These are phyloP conservation scores for Cicer pinnatifidum DNA, from an alignment of 306 rosid genomes.

Conservation along the genomic window DNA sequence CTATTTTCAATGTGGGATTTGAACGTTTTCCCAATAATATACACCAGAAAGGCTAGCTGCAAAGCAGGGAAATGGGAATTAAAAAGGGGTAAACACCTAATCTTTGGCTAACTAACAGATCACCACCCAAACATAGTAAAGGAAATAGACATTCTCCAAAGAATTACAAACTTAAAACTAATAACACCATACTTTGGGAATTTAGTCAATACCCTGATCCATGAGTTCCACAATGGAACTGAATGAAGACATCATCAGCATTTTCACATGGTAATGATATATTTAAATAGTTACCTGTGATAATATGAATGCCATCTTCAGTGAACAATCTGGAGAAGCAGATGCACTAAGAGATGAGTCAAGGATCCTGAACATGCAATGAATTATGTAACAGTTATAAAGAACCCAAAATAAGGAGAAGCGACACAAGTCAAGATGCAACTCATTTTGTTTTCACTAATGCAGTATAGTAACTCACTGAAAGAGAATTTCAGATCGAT, in stretches of 20 bases:
- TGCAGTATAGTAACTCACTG: slow-evolving; percentile 62
- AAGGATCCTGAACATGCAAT: slow-evolving; percentile 69
- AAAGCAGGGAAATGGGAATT: not conserved
- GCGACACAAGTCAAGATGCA: not conserved
- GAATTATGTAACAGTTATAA: slow-evolving; percentile 36
- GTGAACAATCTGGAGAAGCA: slow-evolving; percentile 95
- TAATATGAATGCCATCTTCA: slow-evolving; percentile 88
- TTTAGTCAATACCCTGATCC: not conserved
- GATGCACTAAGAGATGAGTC: slow-evolving; percentile 80
- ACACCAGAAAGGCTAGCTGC: not conserved
- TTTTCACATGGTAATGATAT: not conserved
- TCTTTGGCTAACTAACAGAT: not conserved
- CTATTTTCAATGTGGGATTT: too few species aligned
- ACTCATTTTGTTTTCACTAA: slow-evolving; percentile 21
- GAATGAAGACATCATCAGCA: slow-evolving; percentile 30
- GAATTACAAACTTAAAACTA: not conserved
- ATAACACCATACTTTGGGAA: not conserved
- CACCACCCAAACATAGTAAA: not conserved
- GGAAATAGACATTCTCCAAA: slow-evolving; percentile 1
- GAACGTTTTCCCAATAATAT: not conserved
- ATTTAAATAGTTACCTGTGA: slow-evolving; percentile 66
- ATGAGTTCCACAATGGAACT: not conserved
- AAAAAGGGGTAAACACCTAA: not conserved
- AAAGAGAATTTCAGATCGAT: slow-evolving; percentile 82
- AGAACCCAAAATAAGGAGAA: slow-evolving; percentile 24